Base-by-base conservation (phyloP, 106 monocot species). In the Vanilla planifolia region DNA sequence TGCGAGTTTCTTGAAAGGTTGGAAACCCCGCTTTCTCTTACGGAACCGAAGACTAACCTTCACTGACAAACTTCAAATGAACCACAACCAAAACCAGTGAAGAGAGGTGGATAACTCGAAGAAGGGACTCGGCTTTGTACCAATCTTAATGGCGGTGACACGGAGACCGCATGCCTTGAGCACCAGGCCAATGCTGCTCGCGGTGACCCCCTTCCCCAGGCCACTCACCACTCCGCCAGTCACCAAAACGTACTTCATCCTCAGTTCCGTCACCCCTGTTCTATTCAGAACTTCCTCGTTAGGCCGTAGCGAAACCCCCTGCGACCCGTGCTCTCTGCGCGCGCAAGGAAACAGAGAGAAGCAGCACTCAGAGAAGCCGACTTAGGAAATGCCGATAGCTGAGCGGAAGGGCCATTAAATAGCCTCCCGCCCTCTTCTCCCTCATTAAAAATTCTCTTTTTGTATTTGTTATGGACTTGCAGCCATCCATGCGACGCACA, bases 121-220 rank as follows among this genome's bases (percentile, higher is more conserved):
- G 8, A 19, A 20, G 30, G 53, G 29, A 53, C 8, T 30, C 53
- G 29, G 29, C 53, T 16, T 15, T 29, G 15, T 61, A 61, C 61
- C 61, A 61, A 61, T 61, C 41, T 61, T 61, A 6, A 61, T 61
- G 39, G 61, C 41, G 27, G 61, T 61, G 14, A 61, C 61, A 11
- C 61, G 61, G 16, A 61, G 61, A 7, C 61, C 61, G 26, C 61
- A 61, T 19, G 43, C 61, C 27, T 61, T 61, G 16, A 61, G 61
- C 22, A 61, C 61, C 22, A 61, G 42, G 24, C 61, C 61, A 40
- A 61, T 61, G 61, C 61, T 61, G 42, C 61, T 61, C 41, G 61
- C 61, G 13, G 61, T 61, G 23, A 61, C 61, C 11, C 61, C 61
- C 41, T 61, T 61, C 26, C 61, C 61, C 25, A 61, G 37, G 42